Conservation (phyloP, 208 protist genomes). For the Trypanosoma theileri region DNA sequence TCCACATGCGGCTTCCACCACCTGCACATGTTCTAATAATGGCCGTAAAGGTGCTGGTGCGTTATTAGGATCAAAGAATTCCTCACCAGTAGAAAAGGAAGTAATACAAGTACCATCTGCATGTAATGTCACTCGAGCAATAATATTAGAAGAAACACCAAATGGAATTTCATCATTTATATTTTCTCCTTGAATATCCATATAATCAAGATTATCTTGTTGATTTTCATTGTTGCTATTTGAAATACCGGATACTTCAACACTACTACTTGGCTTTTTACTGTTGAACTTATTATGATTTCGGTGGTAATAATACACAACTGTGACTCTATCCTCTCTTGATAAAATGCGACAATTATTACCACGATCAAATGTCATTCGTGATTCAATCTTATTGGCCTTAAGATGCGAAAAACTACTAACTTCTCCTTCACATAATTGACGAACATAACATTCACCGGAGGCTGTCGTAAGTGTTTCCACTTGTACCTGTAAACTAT, state of each 20-base stretch:
- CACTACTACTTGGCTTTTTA: neutral
- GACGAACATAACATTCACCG: slow-evolving; percentile 48
- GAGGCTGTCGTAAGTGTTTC: slow-evolving; percentile 54
- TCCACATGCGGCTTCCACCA: slow-evolving; percentile 26
- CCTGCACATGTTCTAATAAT: slow-evolving; percentile 34
- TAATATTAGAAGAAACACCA: neutral
- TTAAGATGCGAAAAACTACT: neutral
- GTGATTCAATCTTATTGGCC: neutral
- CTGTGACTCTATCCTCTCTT: slow-evolving; percentile 62
- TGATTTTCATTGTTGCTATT: neutral
- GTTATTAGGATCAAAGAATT: neutral
- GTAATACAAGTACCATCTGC: slow-evolving; percentile 66
- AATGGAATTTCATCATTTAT: too few relatives aligned
- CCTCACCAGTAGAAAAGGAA: slow-evolving; percentile 25
- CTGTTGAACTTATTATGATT: slow-evolving; percentile 7
- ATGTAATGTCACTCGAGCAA: slow-evolving; percentile 54
- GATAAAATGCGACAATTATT: slow-evolving; percentile 56
- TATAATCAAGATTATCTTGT: neutral
- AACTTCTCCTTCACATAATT: slow-evolving; percentile 4
- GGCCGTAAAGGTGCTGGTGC: slow-evolving; percentile 21
- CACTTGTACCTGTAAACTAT: slow-evolving; percentile 12
- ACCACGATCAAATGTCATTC: slow-evolving; percentile 48
- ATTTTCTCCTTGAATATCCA: too few relatives aligned
- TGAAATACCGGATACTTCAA: neutral
- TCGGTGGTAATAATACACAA: slow-evolving; percentile 45